Conservation (phyloP, 2,329 filamentous ascomycete species). For the Magnaporthales sp. region DNA sequence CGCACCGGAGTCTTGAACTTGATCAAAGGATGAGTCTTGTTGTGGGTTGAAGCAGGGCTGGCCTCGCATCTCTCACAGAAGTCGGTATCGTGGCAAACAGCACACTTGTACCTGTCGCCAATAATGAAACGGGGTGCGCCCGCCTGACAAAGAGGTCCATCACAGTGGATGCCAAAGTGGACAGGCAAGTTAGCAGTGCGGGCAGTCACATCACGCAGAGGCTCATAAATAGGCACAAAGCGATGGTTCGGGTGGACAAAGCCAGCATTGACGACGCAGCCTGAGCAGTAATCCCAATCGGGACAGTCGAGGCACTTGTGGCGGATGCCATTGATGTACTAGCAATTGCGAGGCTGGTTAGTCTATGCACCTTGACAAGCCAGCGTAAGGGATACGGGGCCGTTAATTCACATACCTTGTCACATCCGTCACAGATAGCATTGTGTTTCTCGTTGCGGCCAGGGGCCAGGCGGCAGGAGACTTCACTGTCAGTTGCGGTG, state of each 20-base stretch:
- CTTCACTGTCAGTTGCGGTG: slow-evolving; percentile 49
- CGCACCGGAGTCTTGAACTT: slow-evolving; percentile 93
- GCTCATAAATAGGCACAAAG: slow-evolving; percentile 79
- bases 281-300: slow-evolving; percentile 90
- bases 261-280: slow-evolving; percentile 59
- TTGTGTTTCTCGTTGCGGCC: slow-evolving; percentile 77
- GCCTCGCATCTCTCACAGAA: slow-evolving; percentile 95
- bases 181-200: slow-evolving; percentile 31
- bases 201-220: slow-evolving; percentile 16
- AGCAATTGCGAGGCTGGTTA: neutral
- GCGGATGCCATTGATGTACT: slow-evolving; percentile 74
- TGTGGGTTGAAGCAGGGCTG: slow-evolving; percentile 74
- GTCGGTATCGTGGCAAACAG: slow-evolving; percentile 88
- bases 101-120: slow-evolving; percentile 92
- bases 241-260: slow-evolving; percentile 74
- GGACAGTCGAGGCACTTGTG: slow-evolving; percentile 97
- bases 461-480: slow-evolving; percentile 61
- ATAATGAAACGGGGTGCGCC: slow-evolving; percentile 62
- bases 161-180: slow-evolving; percentile 86
- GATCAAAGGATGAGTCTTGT: slow-evolving; percentile 92
- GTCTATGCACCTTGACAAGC: neutral
- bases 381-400: neutral
- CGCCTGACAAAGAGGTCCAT: slow-evolving; percentile 76
- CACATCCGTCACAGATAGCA: slow-evolving; percentile 91
- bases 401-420: slow-evolving; percentile 35